Percentiles rank a stretch among this genome's conserved stretches.
Conservation (phyloP, 2,329 filamentous ascomycete species). For the Alternaria dauci region DNA sequence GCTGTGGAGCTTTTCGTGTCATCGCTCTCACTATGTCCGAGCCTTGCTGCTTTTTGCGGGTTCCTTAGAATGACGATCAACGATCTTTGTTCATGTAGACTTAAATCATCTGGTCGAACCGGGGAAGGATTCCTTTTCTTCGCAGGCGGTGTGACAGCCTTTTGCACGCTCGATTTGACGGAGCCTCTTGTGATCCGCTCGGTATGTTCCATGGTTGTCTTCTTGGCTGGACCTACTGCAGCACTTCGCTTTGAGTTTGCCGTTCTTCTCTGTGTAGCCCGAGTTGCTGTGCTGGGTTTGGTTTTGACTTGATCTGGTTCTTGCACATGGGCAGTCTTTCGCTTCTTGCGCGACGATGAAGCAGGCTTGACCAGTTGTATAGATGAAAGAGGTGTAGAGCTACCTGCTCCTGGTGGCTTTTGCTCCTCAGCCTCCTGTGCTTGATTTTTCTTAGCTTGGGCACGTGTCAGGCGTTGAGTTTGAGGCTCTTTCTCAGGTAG, state of each 20-base stretch:
- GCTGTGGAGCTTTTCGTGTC: neutral
- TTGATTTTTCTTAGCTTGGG: slow-evolving; percentile 18
- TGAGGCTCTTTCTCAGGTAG: slow-evolving; percentile 1
- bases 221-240: neutral
- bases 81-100: neutral
- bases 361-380: slow-evolving; percentile 37
- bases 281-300: neutral
- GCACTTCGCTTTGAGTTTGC: neutral
- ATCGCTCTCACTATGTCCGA: neutral
- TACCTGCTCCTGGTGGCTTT: neutral
- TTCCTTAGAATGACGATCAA: slow-evolving; percentile 7
- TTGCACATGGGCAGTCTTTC: neutral
- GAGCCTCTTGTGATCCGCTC: neutral
- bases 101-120: neutral
- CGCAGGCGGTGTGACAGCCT: neutral
- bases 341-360: slow-evolving; percentile 10
- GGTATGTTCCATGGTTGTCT: neutral
- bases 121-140: neutral
- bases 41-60: neutral
- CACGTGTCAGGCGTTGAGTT: slow-evolving; percentile 15
- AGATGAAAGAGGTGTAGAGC: neutral
- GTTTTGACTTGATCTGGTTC: neutral
- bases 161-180: neutral
- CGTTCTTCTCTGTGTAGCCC: neutral
- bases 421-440: neutral